These are phyloP conservation scores for Eucalyptus pauciflora DNA, from an alignment of 345 rosid genomes.

Conservation along the genomic window DNA sequence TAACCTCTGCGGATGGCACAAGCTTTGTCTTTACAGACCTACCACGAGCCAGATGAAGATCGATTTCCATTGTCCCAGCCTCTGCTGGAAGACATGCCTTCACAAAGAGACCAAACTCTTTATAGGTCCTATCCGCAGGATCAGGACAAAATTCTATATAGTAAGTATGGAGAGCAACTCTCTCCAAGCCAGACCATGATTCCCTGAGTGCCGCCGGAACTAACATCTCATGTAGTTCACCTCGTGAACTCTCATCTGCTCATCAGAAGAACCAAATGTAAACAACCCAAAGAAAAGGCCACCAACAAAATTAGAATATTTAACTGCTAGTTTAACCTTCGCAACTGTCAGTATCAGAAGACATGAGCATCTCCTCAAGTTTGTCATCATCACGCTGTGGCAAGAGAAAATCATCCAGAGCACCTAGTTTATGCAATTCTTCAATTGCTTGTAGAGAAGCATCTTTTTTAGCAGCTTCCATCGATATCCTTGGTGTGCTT, in stretches of 20 bases:
- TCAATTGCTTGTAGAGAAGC: constrained; percentile 76
- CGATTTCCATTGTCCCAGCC: constrained; percentile 63
- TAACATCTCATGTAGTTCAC: constrained; percentile 67
- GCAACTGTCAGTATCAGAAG: constrained; percentile 15
- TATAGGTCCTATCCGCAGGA: constrained; percentile 71
- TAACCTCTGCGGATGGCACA: constrained; percentile 25
- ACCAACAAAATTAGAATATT: background rate
- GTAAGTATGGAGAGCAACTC: constrained; percentile 25
- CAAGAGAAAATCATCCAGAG: constrained; percentile 57
- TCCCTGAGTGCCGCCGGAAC: constrained; percentile 53
- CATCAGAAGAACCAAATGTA: constrained; percentile 6
- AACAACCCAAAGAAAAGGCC: background rate
- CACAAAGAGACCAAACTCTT: constrained; percentile 65
- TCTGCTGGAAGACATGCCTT: constrained; percentile 71
- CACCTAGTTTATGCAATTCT: constrained; percentile 74
- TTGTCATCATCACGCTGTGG: constrained; percentile 21
- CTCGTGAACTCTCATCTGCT: constrained; percentile 45
- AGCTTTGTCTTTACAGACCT: constrained; percentile 62
- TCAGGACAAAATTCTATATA: constrained; percentile 50
- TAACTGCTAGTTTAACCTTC: constrained; percentile 32
- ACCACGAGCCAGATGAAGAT: constrained; percentile 81
- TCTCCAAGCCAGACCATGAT: constrained; percentile 33
- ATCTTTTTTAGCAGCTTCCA: constrained; percentile 73
- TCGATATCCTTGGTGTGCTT: constrained; percentile 48
- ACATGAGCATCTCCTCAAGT: constrained; percentile 22